Evolutionary conservation across 164 flowering plant species (phyloP), one percentile per base, ranked within the genome.

Genomic region (Taxillus chinensis): DNA sequence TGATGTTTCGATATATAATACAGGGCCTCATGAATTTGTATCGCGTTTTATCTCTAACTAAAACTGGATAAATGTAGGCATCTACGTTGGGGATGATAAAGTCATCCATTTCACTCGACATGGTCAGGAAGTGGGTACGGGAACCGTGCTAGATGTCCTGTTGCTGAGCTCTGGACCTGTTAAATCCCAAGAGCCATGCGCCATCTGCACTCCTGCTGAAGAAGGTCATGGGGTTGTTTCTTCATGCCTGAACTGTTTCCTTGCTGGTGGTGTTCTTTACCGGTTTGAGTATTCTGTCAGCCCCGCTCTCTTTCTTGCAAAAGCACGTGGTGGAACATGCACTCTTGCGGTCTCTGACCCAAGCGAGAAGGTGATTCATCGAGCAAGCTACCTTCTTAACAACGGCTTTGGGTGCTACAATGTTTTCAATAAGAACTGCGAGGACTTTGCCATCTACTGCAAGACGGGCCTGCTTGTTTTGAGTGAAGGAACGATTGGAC

Each of bases 51-150:
- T 17, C 41, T 12, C 17, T 52, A 15, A 53, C 37, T 16, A 53
- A 45, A 50, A 46, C 17, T 70, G 45, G 17, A 17, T 13, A 9
- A 39, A 2, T 55, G 41, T 71, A 88, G 92, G 96, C 12, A 88
- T 88, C 67, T 90, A 85, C 60, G 66, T 88, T 59, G 98, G 96
- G 8, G 82, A 92, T 59, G 73, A 84, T 66, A 84, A 71, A 65
- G 97, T 92, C 63, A 73, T 92, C 67, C 93, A 92, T 65, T 92
- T 92, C 76, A 90, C 97, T 7, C 78, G 97, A 71, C 83, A 78
- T 10, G 83, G 91, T 37, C 87, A 83, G 68, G 96, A 92, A 79
- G 89, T 90, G 27, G 95, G 93, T 40, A 90, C 96, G 0, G 96
- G 98, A 5, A 92, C 97, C 0, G 76, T 80, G 41, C 62, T 92